Conservation (phyloP, 108 stramenopile species). For the Mediolabrus comicus region DNA sequence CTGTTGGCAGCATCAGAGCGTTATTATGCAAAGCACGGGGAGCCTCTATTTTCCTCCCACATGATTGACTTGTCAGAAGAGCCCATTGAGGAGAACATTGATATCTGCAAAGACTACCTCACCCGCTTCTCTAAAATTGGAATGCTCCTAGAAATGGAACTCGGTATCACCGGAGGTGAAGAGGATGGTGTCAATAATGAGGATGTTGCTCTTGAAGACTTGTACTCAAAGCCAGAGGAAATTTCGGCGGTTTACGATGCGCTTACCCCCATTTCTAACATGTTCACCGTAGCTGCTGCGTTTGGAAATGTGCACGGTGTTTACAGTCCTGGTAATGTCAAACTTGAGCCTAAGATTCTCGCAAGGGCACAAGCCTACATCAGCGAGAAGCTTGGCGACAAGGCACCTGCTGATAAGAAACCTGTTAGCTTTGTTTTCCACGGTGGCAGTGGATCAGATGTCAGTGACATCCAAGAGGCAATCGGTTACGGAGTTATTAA, state of each 20-base stretch:
- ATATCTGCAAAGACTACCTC: constrained; percentile 85
- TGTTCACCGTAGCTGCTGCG: constrained; percentile 90
- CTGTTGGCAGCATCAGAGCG: constrained; percentile 77
- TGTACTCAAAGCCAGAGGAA: constrained; percentile 95
- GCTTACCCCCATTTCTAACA: constrained; percentile 66
- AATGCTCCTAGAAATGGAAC: constrained; percentile 91
- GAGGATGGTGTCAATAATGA: constrained; percentile 94
- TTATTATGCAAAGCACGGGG: constrained; percentile 78
- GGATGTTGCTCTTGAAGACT: constrained; percentile 74
- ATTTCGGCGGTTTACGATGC: constrained; percentile 75
- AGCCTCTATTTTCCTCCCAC: constrained; percentile 93
- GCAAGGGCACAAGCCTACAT: constrained; percentile 81
- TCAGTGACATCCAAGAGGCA: constrained; percentile 81
- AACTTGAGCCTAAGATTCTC: constrained; percentile 88
- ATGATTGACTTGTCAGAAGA: constrained; percentile 97
- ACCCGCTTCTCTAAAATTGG: constrained; percentile 79
- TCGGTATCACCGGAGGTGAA: constrained; percentile 95
- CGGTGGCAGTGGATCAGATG: constrained; percentile 85
- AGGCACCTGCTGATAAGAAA: constrained; percentile 74
- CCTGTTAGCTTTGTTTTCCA: constrained; percentile 93
- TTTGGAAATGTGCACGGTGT: constrained; percentile 96
- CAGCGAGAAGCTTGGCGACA: constrained; percentile 77
- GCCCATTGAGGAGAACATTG: constrained; percentile 90
- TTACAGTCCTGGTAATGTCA: constrained; percentile 92
- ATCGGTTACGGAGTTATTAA: constrained; percentile 89